These are phyloP conservation scores for Blastocystis sp. DNA, from an alignment of 352 stramenopile species.

Conservation along the genomic window DNA sequence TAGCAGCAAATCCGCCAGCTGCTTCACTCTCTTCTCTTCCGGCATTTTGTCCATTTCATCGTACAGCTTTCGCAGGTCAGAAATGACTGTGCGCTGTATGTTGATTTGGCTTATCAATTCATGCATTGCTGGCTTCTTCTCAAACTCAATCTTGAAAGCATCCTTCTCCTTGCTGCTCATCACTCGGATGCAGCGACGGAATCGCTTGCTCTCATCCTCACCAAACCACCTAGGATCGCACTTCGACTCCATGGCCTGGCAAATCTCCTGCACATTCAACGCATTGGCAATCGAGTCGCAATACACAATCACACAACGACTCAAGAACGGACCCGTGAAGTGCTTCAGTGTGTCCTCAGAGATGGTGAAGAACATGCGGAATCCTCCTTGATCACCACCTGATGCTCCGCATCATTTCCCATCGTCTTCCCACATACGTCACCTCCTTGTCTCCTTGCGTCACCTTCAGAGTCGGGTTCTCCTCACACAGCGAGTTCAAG, in stretches of 20 bases:
- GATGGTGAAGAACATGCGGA: neutral
- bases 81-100: neutral
- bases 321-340: neutral
- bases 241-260: neutral
- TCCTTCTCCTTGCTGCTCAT: neutral
- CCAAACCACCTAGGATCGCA: neutral
- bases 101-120: neutral
- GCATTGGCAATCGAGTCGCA: neutral
- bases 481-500: neutral
- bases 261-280: neutral
- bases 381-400: no score
- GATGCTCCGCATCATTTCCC: neutral
- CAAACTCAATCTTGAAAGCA: slow-evolving; percentile 6
- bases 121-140: neutral
- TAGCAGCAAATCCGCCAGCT: neutral
- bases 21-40: neutral
- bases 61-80: neutral
- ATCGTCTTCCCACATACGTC: neutral
- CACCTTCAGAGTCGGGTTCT: neutral
- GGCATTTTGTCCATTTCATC: neutral
- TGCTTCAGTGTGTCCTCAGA: neutral
- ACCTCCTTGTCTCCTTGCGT: neutral
- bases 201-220: neutral
- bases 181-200: neutral
- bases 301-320: neutral